Percentiles rank a stretch among this genome's conserved stretches.
Conservation (phyloP, 805 yeast genomes). For the Starmerella khaoyaiensis region DNA sequence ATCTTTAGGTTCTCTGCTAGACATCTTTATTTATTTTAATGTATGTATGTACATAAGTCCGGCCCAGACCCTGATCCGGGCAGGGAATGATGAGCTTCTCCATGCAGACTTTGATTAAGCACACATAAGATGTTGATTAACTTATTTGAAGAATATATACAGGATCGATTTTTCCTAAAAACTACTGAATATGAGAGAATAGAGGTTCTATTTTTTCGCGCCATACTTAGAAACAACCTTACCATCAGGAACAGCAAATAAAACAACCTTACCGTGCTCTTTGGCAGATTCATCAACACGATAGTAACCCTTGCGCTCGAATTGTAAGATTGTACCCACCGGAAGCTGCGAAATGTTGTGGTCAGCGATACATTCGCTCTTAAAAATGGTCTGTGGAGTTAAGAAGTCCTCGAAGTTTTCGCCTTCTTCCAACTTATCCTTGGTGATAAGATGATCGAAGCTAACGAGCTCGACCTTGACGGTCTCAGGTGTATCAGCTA, state of each 20-base stretch:
- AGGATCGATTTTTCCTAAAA: no score
- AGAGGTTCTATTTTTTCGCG: constrained; percentile 38
- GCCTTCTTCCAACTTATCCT: constrained; percentile 88
- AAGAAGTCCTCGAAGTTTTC: constrained; percentile 87
- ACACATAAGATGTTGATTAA: no score
- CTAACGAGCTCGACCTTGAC: constrained; percentile 69
- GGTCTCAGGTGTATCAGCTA: constrained; percentile 65
- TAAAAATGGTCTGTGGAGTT: constrained; percentile 79
- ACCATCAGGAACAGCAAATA: constrained; percentile 95
- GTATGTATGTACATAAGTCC: no score
- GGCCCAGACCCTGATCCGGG: no score
- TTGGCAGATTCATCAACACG: constrained; percentile 47
- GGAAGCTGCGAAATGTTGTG: constrained; percentile 60
- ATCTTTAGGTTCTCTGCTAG: background rate
- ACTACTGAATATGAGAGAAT: background rate
- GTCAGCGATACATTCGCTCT: constrained; percentile 65
- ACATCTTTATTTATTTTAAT: no score
- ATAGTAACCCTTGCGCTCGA: constrained; percentile 94
- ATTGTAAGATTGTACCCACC: constrained; percentile 80
- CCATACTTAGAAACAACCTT: constrained; percentile 68
- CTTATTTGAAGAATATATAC: no score
- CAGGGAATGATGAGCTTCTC: no score
- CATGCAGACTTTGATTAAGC: no score
- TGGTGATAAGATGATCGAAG: constrained; percentile 88
- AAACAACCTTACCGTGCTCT: constrained; percentile 51